Evolutionary conservation across 2,329 filamentous ascomycete genomes (phyloP).

Genomic region (Verticillium tricorpus): DNA sequence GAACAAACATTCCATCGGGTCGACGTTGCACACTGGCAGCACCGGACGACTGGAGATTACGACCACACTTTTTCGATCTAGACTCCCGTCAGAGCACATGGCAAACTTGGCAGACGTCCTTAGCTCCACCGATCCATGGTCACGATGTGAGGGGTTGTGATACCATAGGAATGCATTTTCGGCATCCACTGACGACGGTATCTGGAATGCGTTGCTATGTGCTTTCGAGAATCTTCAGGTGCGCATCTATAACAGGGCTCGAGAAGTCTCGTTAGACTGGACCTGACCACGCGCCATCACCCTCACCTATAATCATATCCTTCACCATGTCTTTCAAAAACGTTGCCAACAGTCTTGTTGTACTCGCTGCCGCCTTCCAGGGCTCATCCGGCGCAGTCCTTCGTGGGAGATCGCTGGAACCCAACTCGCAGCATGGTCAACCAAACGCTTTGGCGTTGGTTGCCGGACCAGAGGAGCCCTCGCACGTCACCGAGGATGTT

Average conservation of each 20-base stretch:
- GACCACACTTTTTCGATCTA: background rate
- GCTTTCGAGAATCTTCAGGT: background rate
- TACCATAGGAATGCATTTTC: slow-evolving; percentile 7
- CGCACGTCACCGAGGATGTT: background rate
- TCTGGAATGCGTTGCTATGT: slow-evolving; percentile 13
- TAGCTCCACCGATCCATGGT: background rate
- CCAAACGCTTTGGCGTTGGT: background rate
- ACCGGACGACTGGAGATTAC: background rate
- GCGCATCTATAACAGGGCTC: slow-evolving; percentile 12
- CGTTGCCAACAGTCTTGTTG: slow-evolving; percentile 4
- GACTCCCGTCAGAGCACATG: background rate
- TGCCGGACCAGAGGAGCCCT: background rate
- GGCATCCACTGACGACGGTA: slow-evolving; percentile 1
- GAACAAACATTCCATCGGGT: background rate
- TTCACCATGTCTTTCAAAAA: slow-evolving; percentile 11
- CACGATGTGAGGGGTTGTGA: background rate
- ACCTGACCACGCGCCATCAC: background rate
- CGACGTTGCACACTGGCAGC: background rate
- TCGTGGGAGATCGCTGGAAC: background rate
- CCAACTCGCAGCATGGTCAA: background rate
- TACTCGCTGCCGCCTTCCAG: slow-evolving; percentile 8
- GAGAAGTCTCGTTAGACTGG: background rate
- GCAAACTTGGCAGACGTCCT: background rate
- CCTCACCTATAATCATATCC: background rate
- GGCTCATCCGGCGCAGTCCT: slow-evolving; percentile 12